phyloP scores from a whole-genome alignment of 768 basidiomycete genomes.

The Goffeauzyma gilvescens region DNA sequence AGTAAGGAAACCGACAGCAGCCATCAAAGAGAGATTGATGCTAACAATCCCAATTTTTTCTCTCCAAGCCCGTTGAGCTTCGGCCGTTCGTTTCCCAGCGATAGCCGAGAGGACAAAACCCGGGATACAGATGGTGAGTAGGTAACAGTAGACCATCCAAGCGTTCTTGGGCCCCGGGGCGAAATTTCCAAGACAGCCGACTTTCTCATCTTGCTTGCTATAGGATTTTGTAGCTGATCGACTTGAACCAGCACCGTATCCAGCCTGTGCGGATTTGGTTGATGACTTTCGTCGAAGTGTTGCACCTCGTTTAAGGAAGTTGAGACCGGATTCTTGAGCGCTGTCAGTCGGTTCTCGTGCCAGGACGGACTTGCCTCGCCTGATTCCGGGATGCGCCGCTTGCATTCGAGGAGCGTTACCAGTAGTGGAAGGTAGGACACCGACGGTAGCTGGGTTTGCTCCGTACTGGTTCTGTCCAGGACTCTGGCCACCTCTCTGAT shows the following conservation, averaged over 20 bases:
- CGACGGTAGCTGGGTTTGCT: too few relatives aligned
- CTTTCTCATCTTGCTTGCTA: slow-evolving; percentile 13
- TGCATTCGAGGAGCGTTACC: slow-evolving; percentile 18
- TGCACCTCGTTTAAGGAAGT: slow-evolving; percentile 71
- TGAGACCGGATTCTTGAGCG: slow-evolving; percentile 64
- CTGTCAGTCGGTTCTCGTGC: slow-evolving; percentile 66
- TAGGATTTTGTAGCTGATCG: not conserved
- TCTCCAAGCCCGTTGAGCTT: slow-evolving; percentile 89
- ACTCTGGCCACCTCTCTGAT: slow-evolving; percentile 36
- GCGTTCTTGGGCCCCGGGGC: slow-evolving; percentile 74
- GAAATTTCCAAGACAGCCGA: slow-evolving; percentile 43
- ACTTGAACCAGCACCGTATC: not conserved
- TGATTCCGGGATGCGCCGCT: slow-evolving; percentile 36
- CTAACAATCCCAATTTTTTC: slow-evolving; percentile 89
- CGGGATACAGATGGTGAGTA: slow-evolving; percentile 71
- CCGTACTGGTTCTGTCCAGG: too few relatives aligned
- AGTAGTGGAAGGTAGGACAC: slow-evolving; percentile 7
- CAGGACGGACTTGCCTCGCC: slow-evolving; percentile 75
- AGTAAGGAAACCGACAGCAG: slow-evolving; percentile 85
- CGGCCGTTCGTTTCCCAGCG: slow-evolving; percentile 72
- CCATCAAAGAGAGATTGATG: slow-evolving; percentile 68
- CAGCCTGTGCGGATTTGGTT: slow-evolving; percentile 16
- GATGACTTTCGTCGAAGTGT: slow-evolving; percentile 50
- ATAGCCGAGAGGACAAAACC: slow-evolving; percentile 46
- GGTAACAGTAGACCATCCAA: slow-evolving; percentile 87